Percentiles rank a stretch among this genome's conserved stretches.
Evolutionary conservation across 495 filamentous ascomycete species (phyloP).

Genomic region (Melanomma pulvis-pyrius): DNA sequence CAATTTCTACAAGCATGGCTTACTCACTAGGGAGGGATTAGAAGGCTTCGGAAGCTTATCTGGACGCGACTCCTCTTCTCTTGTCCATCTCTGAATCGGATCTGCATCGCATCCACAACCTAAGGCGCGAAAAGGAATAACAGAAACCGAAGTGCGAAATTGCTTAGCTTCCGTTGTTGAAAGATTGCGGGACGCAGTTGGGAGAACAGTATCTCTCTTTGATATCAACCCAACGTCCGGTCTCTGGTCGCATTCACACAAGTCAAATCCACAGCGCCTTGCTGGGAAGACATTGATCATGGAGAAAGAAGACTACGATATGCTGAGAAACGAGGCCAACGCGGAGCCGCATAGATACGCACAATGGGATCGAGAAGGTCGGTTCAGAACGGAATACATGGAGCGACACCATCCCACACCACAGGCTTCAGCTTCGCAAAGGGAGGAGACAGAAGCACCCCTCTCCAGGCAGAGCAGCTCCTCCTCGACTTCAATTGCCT

Average conservation of each 20-base stretch:
- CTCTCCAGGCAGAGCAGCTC: conserved; percentile 11
- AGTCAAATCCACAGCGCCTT: no score
- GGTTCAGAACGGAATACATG: conserved; percentile 4
- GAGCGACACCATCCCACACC: background rate
- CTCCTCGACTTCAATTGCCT: conserved; percentile 3
- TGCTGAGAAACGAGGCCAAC: conserved; percentile 18
- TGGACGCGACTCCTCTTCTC: background rate
- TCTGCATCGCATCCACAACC: no score
- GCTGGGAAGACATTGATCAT: background rate
- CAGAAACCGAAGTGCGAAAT: no score
- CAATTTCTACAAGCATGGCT: background rate
- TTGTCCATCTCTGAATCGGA: no score
- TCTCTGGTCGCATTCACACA: no score
- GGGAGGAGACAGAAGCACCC: conserved; percentile 7
- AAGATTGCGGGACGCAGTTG: no score
- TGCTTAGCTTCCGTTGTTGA: no score
- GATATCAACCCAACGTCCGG: no score
- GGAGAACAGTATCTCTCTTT: no score
- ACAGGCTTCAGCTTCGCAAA: background rate
- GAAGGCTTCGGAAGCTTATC: background rate
- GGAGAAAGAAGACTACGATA: conserved; percentile 28
- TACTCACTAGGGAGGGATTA: background rate
- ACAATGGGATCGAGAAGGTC: conserved; percentile 16
- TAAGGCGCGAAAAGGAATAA: no score
- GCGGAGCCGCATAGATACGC: conserved; percentile 20